These are phyloP conservation scores for Suhomyces wounanorum DNA, from an alignment of 1,139 yeast genomes.

Conservation along the genomic window DNA sequence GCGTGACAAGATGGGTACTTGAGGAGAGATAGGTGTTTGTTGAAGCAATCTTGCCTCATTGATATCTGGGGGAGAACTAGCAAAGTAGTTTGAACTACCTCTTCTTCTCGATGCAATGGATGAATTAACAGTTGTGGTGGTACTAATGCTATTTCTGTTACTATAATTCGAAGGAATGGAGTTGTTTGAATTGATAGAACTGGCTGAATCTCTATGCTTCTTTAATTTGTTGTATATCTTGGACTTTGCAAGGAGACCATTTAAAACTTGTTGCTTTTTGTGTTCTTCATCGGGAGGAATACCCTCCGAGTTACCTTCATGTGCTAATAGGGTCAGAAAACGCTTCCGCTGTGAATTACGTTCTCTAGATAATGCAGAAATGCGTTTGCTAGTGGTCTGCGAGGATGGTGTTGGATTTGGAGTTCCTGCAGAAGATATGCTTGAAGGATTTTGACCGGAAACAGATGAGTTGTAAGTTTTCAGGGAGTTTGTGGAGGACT, in stretches of 20 bases:
- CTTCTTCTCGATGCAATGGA: conserved; percentile 27
- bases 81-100: conserved; percentile 24
- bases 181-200: conserved; percentile 31
- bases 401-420: conserved; percentile 7
- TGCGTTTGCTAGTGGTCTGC: conserved; percentile 13
- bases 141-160: conserved; percentile 30
- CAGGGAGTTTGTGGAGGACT: conserved; percentile 16
- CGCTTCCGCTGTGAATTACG: conserved; percentile 25
- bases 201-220: conserved; percentile 42
- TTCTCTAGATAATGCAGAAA: conserved; percentile 20
- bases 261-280: conserved; percentile 29
- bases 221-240: conserved; percentile 41
- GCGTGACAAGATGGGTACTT: conserved; percentile 20
- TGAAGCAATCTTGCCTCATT: conserved; percentile 15
- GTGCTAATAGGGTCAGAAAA: conserved; percentile 29
- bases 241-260: conserved; percentile 39
- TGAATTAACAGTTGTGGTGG: conserved; percentile 25
- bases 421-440: conserved; percentile 8
- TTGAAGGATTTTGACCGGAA: conserved; percentile 10
- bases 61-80: conserved; percentile 19
- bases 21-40: conserved; percentile 13
- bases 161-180: conserved; percentile 26
- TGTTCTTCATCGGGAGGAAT: conserved; percentile 21
- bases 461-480: conserved; percentile 12
- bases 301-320: conserved; percentile 9